Evolutionary conservation across 805 yeast species (phyloP).

Genomic region (Pichia gijzeniarum): DNA sequence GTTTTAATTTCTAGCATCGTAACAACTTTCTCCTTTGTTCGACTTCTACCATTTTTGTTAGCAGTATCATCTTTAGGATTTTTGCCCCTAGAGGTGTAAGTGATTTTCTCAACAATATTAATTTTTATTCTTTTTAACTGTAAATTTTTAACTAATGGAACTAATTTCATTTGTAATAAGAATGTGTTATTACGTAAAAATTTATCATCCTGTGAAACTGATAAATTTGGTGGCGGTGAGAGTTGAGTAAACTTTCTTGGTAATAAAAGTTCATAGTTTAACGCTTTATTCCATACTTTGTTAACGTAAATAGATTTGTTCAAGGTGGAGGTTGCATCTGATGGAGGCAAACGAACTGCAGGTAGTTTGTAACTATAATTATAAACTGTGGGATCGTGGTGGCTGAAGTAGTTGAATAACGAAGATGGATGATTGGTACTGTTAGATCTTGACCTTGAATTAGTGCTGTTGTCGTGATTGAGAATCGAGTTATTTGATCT

Average conservation of each 20-base stretch:
- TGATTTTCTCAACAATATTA: slow-evolving; percentile 59
- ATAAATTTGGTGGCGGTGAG: slow-evolving; percentile 34
- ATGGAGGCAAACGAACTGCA: slow-evolving; percentile 49
- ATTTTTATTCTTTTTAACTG: slow-evolving; percentile 57
- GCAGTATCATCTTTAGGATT: not conserved
- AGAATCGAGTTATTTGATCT: not conserved
- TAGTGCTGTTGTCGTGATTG: not conserved
- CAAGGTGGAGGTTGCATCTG: slow-evolving; percentile 48
- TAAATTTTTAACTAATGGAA: slow-evolving; percentile 59
- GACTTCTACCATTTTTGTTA: slow-evolving; percentile 20
- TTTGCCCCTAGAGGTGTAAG: slow-evolving; percentile 43
- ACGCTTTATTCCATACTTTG: slow-evolving; percentile 64
- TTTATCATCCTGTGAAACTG: slow-evolving; percentile 4
- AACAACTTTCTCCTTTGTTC: slow-evolving; percentile 45
- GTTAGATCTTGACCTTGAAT: slow-evolving; percentile 4
- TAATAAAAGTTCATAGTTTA: slow-evolving; percentile 64
- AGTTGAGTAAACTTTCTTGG: slow-evolving; percentile 64
- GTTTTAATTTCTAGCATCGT: slow-evolving; percentile 62
- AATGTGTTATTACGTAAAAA: slow-evolving; percentile 25
- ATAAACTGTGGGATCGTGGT: slow-evolving; percentile 24
- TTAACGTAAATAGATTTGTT: slow-evolving; percentile 75
- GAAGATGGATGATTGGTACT: not conserved
- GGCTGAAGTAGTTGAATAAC: not conserved
- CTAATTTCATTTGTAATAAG: slow-evolving; percentile 53
- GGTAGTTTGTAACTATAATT: slow-evolving; percentile 37